Base-by-base conservation (phyloP, 768 basidiomycete species). In the Lactarius sanguifluus region DNA sequence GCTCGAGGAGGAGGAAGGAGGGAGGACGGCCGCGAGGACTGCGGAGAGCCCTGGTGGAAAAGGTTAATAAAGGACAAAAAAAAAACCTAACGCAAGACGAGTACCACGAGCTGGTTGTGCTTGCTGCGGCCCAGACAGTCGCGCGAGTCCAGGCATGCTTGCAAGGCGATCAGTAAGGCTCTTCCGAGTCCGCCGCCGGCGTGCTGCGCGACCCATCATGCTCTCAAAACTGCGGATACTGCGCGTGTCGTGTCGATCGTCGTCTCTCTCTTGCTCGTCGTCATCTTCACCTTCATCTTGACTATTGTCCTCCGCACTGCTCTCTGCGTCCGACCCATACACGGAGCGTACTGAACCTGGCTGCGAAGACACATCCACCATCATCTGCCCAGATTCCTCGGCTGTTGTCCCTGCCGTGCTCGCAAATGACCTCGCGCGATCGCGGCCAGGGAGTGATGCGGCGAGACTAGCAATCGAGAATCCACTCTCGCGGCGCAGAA, bases 141-240 rank as follows among this genome's bases (percentile, higher is more conserved):
- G 79, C 65, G 79, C 72, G 64, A 82, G 72, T 10, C 82, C 87
- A 8, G 91, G 88, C 75, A 96, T 85, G 65, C 84, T 85, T 8
- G 94, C 91, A 71, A 98, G 76, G 43, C 95, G 81, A 77, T 95
- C 94, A 20, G 90, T 85, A 52, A 98, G 76, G 70, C 86, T 95
- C 76, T 87, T 89, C 63, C 93, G 78, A 50, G 81, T 66, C 40
- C 55, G 64, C 55, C 65, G 69, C 34, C 68, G 69, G 69, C 70
- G 73, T 40, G 70, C 71, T 65, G 62, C 74, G 60, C 69, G 68
- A 63, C 67, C 86, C 81, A 93, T 79, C 92, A 93, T 94, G 70
- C 85, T 94, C 79, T 88, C 89, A 72, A 96, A 94, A 74, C 93
- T 95, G 70, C 86, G 79, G 61, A 95, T 90, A 71, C 92, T 94